These are phyloP conservation scores for Hypholoma sublateritium DNA, from an alignment of 768 basidiomycete genomes.

Conservation along the genomic window DNA sequence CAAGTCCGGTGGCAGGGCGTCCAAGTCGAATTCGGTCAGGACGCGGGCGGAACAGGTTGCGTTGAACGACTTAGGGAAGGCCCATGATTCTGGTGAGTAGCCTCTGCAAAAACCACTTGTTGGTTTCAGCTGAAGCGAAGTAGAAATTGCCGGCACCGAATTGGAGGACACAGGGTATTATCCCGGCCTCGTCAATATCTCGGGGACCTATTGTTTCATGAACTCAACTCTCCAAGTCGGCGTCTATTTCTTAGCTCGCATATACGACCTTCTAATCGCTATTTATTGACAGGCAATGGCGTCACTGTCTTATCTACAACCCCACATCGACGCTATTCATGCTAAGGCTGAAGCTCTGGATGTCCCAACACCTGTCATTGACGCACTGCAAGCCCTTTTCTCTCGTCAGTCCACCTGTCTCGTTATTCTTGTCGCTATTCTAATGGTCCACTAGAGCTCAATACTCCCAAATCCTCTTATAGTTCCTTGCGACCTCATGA, in stretches of 20 bases:
- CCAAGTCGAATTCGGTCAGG: slow-evolving; percentile 28
- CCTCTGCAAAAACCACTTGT: neutral
- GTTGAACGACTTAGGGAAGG: slow-evolving; percentile 35
- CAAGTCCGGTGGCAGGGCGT: neutral
- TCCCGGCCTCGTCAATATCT: slow-evolving; percentile 92
- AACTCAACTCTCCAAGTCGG: slow-evolving; percentile 88
- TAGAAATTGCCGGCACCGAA: slow-evolving; percentile 16
- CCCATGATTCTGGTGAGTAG: slow-evolving; percentile 17
- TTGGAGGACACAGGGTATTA: slow-evolving; percentile 53
- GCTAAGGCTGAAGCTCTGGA: slow-evolving; percentile 76
- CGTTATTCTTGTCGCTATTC: slow-evolving; percentile 3
- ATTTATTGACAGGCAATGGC: slow-evolving; percentile 68
- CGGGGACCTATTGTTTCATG: slow-evolving; percentile 97
- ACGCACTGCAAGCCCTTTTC: slow-evolving; percentile 72
- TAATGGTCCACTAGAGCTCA: slow-evolving; percentile 48
- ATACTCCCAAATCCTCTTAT: slow-evolving; percentile 57
- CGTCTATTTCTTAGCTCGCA: slow-evolving; percentile 19
- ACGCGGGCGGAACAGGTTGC: slow-evolving; percentile 59
- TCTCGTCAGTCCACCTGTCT: slow-evolving; percentile 45
- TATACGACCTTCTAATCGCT: neutral
- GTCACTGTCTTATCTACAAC: slow-evolving; percentile 79
- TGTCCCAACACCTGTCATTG: slow-evolving; percentile 84
- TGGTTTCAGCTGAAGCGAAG: neutral
- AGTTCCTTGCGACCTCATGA: slow-evolving; percentile 68
- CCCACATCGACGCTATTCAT: slow-evolving; percentile 76